Conservation (phyloP, 305 asterid species). For the Fraxinus floribunda region DNA sequence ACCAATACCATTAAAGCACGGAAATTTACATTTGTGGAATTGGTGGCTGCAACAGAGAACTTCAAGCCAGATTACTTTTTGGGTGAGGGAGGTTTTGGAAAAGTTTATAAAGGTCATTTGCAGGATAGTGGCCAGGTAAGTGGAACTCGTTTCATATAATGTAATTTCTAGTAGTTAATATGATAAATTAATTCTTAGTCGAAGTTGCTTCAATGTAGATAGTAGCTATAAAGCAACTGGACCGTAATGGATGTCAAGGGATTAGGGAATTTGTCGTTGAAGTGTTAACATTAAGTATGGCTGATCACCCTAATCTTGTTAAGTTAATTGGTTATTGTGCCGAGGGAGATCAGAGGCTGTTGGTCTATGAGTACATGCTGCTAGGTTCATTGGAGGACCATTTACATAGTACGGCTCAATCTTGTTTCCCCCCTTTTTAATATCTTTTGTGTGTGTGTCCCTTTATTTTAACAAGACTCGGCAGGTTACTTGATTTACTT, state of each 20-base stretch:
- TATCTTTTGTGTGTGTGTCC: neutral
- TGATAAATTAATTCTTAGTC: neutral
- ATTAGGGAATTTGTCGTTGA: conserved; percentile 1
- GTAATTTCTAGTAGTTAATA: neutral
- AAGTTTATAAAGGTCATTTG: conserved; percentile 48
- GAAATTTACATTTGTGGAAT: conserved; percentile 27
- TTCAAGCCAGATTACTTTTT: conserved; percentile 39
- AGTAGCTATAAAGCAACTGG: conserved; percentile 14
- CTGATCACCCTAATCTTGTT: conserved; percentile 15
- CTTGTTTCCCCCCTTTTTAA: neutral
- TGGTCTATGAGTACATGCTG: neutral
- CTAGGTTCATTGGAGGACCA: neutral
- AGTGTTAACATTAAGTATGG: neutral
- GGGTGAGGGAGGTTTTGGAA: conserved; percentile 62
- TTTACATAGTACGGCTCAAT: neutral
- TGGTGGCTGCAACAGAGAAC: conserved; percentile 45
- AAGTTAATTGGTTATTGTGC: conserved; percentile 12
- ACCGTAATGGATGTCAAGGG: conserved; percentile 15
- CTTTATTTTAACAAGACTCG: neutral
- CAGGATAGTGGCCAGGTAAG: conserved; percentile 45
- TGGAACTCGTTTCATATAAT: neutral
- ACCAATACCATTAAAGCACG: conserved; percentile 22
- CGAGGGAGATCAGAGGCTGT: conserved; percentile 4
- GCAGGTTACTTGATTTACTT: neutral
- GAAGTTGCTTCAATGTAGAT: neutral